A percentile compares a stretch with the other conserved stretches of the same genome.
These are phyloP conservation scores for Chlorella variabilis DNA, from an alignment of 163 green algal species.

Conservation along the genomic window DNA sequence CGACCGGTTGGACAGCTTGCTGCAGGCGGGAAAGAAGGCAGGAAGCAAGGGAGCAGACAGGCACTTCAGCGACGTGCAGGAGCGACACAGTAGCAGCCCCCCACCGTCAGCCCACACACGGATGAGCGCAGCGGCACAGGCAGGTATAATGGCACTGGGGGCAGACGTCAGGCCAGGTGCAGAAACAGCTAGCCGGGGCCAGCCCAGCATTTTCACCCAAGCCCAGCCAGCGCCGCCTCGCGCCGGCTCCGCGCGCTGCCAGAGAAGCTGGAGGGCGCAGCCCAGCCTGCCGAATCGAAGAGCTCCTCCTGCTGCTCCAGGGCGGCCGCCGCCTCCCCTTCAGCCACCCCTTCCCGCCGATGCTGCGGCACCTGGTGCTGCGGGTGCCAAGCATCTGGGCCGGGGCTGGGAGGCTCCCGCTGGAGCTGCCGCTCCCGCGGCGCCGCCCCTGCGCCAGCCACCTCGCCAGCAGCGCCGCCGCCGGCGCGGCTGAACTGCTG, in stretches of 20 bases:
- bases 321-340: not conserved
- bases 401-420: no score
- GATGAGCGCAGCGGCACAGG: no score
- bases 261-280: not conserved
- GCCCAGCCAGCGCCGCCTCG: not conserved
- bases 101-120: no score
- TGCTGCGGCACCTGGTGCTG: no score
- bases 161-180: no score
- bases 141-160: no score
- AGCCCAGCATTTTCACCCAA: not conserved
- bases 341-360: not conserved
- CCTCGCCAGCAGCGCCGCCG: not conserved
- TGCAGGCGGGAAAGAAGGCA: not conserved
- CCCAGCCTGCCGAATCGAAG: slow-evolving; percentile 12
- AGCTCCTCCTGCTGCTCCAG: slow-evolving; percentile 1
- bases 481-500: slow-evolving; percentile 32
- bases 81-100: no score
- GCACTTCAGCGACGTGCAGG: no score
- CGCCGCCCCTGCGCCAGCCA: not conserved
- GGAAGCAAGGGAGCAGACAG: no score
- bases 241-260: not conserved
- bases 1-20: not conserved
- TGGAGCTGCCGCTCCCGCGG: no score
- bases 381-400: no score
- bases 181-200: no score